A percentile compares a stretch with the other conserved stretches of the same genome.
phyloP scores from a whole-genome alignment of 176 grass and related monocot genomes.

The Bonia amplexicaulis region DNA sequence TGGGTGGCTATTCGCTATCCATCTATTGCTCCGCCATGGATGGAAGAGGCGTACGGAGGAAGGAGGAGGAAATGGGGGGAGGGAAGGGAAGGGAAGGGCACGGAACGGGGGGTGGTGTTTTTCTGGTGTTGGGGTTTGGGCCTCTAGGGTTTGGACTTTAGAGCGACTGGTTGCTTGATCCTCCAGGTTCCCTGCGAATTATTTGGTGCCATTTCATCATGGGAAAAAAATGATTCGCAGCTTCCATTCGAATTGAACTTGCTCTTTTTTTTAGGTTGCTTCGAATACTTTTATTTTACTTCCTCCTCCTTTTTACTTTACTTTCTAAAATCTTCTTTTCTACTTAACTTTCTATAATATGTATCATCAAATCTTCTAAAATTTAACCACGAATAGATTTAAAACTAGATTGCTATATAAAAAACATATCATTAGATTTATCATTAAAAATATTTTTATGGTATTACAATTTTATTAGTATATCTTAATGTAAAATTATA shows the following conservation, averaged over 20 bases:
- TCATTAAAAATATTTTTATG: no score
- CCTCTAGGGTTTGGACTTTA: conserved; percentile 1
- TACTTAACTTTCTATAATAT: no score
- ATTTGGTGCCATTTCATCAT: not conserved
- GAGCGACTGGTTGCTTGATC: not conserved
- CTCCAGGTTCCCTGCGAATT: not conserved
- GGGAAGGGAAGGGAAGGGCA: not conserved
- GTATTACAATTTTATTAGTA: no score
- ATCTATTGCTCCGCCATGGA: conserved; percentile 15
- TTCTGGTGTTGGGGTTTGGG: not conserved
- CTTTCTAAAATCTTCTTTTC: no score
- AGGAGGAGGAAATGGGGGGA: not conserved
- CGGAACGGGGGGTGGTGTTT: not conserved
- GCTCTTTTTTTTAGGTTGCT: not conserved
- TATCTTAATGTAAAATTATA: no score
- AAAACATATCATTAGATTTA: no score
- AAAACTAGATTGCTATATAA: no score
- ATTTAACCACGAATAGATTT: no score
- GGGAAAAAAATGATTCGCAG: not conserved
- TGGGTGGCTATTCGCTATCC: not conserved
- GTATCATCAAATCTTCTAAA: no score
- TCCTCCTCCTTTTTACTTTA: no score
- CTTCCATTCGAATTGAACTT: not conserved
- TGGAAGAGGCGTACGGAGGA: not conserved
- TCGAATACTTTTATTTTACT: not conserved